Base-by-base conservation (phyloP, 257 asterid species). In the Forsythia viridissima region DNA sequence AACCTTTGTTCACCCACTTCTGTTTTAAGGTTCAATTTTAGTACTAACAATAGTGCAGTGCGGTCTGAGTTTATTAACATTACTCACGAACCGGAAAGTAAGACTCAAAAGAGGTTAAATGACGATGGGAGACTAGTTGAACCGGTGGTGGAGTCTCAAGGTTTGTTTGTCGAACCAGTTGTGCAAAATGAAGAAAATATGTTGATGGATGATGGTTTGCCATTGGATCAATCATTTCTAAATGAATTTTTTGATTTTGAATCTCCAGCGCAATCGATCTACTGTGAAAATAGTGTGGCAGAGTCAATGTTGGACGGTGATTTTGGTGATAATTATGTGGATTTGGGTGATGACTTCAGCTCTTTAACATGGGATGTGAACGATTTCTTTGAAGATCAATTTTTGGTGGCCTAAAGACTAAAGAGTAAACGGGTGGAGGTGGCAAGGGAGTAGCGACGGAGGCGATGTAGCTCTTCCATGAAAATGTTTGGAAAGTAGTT, bases 1-100 rank as follows among this genome's bases (percentile, higher is more conserved):
- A 80, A 21, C n/a, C 71, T 70, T 4, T 65, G 67, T 40, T 93
- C 98, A 12, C 94, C 97, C 0, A 84, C 89, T 39, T 91, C 94
- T 1, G 97, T 93, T 30, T 68, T 90, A 80, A 80, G 77, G 34
- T 30, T 30, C 34, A 30, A 30, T 69, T 80, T 61, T 12, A 43
- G 67, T 18, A 39, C 43, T 10, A 51, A 24, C 0, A 8, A 30
- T 0, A 16, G 9, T 4, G 4, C 41, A 7, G 70, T 36, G 15
- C 72, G 43, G 72, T 36, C 72, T 38, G 44, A 6, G 21, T 2
- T 2, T 37, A 41, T 4, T 7, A 48, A 18, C 3, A 13, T 59
- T 21, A 52, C 3, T 71, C 37, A 67, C 8, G 44, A 41, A 41
- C 44, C 0, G 4, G 4, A 41, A 41, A 41, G 34, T 30, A 1